Base-by-base conservation (phyloP, 345 rosid genomes). In the Theobroma cacao region DNA sequence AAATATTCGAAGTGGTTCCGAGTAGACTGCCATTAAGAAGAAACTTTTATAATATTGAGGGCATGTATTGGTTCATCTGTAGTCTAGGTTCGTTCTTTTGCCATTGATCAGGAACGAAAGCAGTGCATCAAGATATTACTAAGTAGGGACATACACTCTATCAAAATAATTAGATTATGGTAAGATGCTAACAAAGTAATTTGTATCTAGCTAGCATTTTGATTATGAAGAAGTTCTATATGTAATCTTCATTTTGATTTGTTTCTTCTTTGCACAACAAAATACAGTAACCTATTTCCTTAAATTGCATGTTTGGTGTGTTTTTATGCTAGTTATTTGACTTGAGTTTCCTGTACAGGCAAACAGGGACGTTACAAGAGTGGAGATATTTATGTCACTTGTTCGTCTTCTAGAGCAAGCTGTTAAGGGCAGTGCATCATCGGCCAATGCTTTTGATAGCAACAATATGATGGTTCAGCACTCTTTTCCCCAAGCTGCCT, bases 331-430 rank as follows among this genome's bases (percentile, higher is more conserved):
- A 5, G 65, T 38, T 18, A 71, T 52, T 52, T 50, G 40, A 52
- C 30, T 3, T 2, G 24, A 60, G 40, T 72, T 75, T 47, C 34
- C 40, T 41, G 50, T 71, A 33, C 89, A 97, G 99, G 98, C 99
- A 55, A 91, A 85, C 82, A 83, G 91, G 82, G 99, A 97, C 55
- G 90, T 94, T 24, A 91, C 98, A 24, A 89, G 99, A 86, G 91
- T 94, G 94, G 98, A 97, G 74, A 89, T 97, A 80, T 94, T 97
- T 59, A 85, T 90, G 95, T 91, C 94, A 10, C 91, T 96, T 36
- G 94, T 96, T 84, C 90, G 76, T 64, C 90, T 92, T 43, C 72
- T 96, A 85, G 95, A 96, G 86, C 92, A 92, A 84, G 91, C 94
- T 41, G 82, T 83, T 80, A 89, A 89, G 81, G 86, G 91, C 76